Base-by-base conservation (phyloP, 192 early-diverging fungal genomes). In the Coemansia sp. region DNA sequence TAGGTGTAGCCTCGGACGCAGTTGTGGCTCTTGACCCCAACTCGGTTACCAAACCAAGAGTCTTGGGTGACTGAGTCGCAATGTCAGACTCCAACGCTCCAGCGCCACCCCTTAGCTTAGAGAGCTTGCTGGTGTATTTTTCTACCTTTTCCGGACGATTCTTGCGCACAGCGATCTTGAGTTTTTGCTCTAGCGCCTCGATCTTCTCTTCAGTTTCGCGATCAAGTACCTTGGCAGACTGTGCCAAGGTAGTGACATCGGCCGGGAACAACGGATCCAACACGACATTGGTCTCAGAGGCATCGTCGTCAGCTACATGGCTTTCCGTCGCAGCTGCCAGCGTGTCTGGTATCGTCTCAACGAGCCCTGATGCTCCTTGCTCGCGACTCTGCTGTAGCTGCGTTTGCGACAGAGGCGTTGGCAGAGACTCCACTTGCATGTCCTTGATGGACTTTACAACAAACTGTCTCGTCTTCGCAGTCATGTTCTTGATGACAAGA, bases 101-200 rank as follows among this genome's bases (percentile, higher is more conserved):
- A n/a, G 6, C 76, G 30, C 37, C 33, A 21, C 44, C 38, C 70
- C 65, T 37, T 43, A 96, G 83, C 69, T 91, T 89, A 33, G 88
- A 86, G 19, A 97, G 73, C 66, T 94, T 92, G 50, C 87, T 89
- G 16, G 84, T 66, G 49, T 95, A 88, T 71, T 96, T 96, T 44
- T 88, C 87, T 0, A 93, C 87, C 74, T 99, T 99, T 17, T 97
- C 96, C 3, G 85, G 82, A 5, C 88, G 87, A 16, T 91, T 91
- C 76, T 99, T 99, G 39, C 95, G 86, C 47, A 85, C 87, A 0
- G 95, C 95, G 73, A 99, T 99, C 84, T 99, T 99, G 50, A 97
- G 83, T 74, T 98, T 99, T 67, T 98, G 97, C 81, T 99, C 95
- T 69, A 98, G 73, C 63, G 89, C 86, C 86, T 99, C 97, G 52